phyloP scores from a whole-genome alignment of 306 rosid genomes.

The Begonia loranthoides region DNA sequence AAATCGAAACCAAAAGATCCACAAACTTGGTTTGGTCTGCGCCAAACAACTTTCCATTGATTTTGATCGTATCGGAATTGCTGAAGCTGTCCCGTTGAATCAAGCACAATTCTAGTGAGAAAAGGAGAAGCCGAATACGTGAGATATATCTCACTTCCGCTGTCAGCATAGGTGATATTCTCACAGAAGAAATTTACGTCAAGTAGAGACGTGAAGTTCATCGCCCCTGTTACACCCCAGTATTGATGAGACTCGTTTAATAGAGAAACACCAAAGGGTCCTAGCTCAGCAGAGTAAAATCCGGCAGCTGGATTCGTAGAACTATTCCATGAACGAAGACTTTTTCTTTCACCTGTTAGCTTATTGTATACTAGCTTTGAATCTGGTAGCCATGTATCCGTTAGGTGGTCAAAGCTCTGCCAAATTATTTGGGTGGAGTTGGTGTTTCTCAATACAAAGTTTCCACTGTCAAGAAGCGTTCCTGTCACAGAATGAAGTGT shows the following conservation, averaged over 20 bases:
- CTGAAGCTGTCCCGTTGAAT: slow-evolving; percentile 15
- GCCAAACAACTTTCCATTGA: slow-evolving; percentile 1
- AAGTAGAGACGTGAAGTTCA: background rate
- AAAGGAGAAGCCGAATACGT: slow-evolving; percentile 1
- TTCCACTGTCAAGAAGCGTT: slow-evolving; percentile 15
- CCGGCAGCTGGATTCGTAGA: slow-evolving; percentile 18
- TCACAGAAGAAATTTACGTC: slow-evolving; percentile 1
- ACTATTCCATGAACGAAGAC: slow-evolving; percentile 15
- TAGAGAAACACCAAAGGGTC: slow-evolving; percentile 4
- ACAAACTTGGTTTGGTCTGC: slow-evolving; percentile 4
- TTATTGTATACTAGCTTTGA: slow-evolving; percentile 16
- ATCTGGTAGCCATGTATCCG: slow-evolving; percentile 29
- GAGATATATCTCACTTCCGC: slow-evolving; percentile 10
- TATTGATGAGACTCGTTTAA: slow-evolving; percentile 4
- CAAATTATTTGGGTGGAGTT: slow-evolving; percentile 10
- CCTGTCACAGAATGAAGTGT: slow-evolving; percentile 4
- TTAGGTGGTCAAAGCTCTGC: slow-evolving; percentile 36
- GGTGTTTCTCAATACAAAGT: slow-evolving; percentile 11
- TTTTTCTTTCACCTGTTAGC: slow-evolving; percentile 1
- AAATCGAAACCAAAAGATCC: slow-evolving; percentile 3
- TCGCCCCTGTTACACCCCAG: slow-evolving; percentile 6
- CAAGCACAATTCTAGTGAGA: slow-evolving; percentile 11
- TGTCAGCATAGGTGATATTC: slow-evolving; percentile 5
- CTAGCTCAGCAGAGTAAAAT: slow-evolving; percentile 7
- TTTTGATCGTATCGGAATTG: slow-evolving; percentile 6